Percentiles rank a stretch among this genome's conserved stretches.
Evolutionary conservation across 192 early-diverging fungal genomes (phyloP).

Genomic region (Endogone sp.): DNA sequence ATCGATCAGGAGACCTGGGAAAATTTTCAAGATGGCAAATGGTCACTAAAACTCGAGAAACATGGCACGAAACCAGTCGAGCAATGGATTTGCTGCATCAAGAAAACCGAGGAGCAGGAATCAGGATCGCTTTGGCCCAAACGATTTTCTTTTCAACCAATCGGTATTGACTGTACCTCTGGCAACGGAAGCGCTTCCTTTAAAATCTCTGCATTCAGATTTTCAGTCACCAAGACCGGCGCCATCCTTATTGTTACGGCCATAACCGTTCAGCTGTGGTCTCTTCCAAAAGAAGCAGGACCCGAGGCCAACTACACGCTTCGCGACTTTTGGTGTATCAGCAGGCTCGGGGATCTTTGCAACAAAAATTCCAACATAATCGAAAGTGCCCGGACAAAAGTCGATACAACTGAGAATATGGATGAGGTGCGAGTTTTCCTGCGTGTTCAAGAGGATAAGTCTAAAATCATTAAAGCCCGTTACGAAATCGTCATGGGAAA

Average conservation of each 20-base stretch:
- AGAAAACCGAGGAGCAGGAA: too few species aligned
- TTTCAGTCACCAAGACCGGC: background rate
- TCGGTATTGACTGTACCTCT: background rate
- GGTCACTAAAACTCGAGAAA: background rate
- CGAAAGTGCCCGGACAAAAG: background rate
- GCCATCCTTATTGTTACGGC: background rate
- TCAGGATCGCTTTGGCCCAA: too few species aligned
- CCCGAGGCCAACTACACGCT: background rate
- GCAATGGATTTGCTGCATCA: too few species aligned
- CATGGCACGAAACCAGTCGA: too few species aligned
- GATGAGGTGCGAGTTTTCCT: background rate
- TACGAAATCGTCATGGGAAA: background rate
- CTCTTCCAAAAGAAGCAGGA: background rate
- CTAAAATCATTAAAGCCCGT: background rate
- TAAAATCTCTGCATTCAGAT: too few species aligned
- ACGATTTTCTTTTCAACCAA: background rate
- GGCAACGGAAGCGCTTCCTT: background rate
- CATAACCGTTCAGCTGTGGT: background rate
- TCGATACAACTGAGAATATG: background rate
- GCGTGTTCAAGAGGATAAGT: too few species aligned
- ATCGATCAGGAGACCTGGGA: background rate
- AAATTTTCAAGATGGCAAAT: background rate
- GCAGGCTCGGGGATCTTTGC: background rate
- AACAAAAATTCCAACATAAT: background rate
- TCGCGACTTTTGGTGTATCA: background rate